Evolutionary conservation across 257 asterid genomes (phyloP).

Genomic region (Solanum bulbocastanum): DNA sequence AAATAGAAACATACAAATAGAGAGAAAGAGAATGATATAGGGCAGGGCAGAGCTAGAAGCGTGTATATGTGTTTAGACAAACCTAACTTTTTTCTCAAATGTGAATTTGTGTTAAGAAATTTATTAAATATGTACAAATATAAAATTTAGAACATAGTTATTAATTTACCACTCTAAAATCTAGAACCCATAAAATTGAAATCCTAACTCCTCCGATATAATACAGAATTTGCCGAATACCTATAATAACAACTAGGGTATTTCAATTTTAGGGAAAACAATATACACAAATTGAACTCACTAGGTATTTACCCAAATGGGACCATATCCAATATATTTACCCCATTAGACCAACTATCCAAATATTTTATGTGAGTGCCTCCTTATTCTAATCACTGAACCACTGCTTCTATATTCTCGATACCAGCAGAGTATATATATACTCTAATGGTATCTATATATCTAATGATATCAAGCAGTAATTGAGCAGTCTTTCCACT

Average conservation of each 20-base stretch:
- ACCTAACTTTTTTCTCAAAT: neutral
- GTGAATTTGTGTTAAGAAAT: neutral
- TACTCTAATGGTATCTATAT: too few relatives aligned
- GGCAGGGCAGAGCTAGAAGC: neutral
- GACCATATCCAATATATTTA: too few relatives aligned
- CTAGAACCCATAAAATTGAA: neutral
- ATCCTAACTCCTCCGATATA: neutral
- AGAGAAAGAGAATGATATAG: neutral
- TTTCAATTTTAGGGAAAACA: neutral
- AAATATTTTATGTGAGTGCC: too few relatives aligned
- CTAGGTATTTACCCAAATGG: too few relatives aligned
- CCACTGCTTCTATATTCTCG: neutral
- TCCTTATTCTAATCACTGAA: too few relatives aligned
- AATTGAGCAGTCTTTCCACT: too few relatives aligned
- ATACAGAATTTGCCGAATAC: too few relatives aligned
- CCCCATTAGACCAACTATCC: too few relatives aligned
- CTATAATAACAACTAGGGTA: neutral
- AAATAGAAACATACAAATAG: neutral
- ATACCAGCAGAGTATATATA: too few relatives aligned
- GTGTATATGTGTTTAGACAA: neutral
- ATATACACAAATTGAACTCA: too few relatives aligned
- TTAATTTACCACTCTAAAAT: neutral
- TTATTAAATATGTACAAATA: neutral
- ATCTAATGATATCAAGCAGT: too few relatives aligned
- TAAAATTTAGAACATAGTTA: neutral